Evolutionary conservation across 352 stramenopile genomes (phyloP), one percentile per base, ranked within the genome.

Genomic region (Lagenidium giganteum): DNA sequence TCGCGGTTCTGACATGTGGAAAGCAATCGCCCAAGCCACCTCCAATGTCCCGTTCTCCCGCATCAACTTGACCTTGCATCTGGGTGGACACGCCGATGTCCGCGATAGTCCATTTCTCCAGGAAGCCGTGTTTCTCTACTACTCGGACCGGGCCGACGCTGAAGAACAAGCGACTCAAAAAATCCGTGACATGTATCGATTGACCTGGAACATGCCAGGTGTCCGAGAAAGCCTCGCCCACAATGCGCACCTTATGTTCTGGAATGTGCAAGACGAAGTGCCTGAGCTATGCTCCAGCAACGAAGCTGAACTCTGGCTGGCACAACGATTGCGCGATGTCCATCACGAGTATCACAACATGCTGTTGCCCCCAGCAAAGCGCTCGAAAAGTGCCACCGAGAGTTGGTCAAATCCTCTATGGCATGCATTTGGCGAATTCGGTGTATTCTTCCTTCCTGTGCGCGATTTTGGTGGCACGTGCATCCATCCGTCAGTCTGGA

Each of bases 201-300:
- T 72, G 4, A 33, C 48, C 4, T 91, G 78, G 78, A 86, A 66
- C 28, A 44, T 65, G 12, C 75, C 78, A 24, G 70, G 66, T 5
- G 49, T 78, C 8, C 63, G 61, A 6, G 51, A 83, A 26, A 39
- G 64, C 12, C 56, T 88, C 5, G 59, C 61, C 3, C 63, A 66
- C 16, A 68, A 73, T 0, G 63, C 65, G 0, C 65, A 84, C 16
- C 17, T 88, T 2, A 60, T 86, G 16, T 25, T 86, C 12, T 58
- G 40, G 4, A 79, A 70, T 24, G 37, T 26, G n/a, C 12, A 42
- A 28, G 51, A 61, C 4, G 64, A 76, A 13, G 46, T 56, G 5
- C 41, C 66, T 7, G 13, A 25, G 11, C 8, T 26, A 1, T 46
- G 34, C 13, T 38, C 56, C 16, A 47, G 61, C 23, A 45, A 40